These are phyloP conservation scores for Maudiozyma humilis DNA, from an alignment of 1,139 yeast genomes.

Conservation along the genomic window DNA sequence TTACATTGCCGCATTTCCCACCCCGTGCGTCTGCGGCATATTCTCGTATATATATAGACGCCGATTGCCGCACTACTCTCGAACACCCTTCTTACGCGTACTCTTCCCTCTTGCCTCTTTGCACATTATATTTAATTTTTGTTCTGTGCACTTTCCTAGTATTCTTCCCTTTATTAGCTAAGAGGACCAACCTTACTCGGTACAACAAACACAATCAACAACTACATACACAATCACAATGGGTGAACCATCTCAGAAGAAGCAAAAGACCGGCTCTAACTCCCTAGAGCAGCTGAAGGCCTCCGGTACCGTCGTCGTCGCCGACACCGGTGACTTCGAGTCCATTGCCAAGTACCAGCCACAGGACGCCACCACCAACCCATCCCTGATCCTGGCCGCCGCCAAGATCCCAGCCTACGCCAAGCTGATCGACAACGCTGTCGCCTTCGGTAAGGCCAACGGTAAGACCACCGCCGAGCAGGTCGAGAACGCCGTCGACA, in stretches of 20 bases:
- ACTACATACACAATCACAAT: slow-evolving; percentile 10
- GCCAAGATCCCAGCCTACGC: slow-evolving; percentile 86
- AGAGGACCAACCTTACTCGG: neutral
- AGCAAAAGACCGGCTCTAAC: slow-evolving; percentile 42
- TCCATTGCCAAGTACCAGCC: slow-evolving; percentile 96
- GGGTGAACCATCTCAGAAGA: slow-evolving; percentile 30
- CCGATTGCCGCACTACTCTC: too few relatives aligned
- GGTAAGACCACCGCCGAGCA: slow-evolving; percentile 54
- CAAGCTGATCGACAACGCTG: slow-evolving; percentile 81
- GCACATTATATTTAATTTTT: too few relatives aligned
- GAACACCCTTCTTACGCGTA: too few relatives aligned
- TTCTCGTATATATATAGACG: too few relatives aligned
- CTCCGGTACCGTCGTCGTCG: slow-evolving; percentile 90
- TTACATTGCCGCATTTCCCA: too few relatives aligned
- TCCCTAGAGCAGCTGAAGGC: slow-evolving; percentile 91
- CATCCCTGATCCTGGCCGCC: slow-evolving; percentile 95
- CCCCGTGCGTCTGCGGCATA: too few relatives aligned
- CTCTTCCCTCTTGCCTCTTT: too few relatives aligned
- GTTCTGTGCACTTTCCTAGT: neutral
- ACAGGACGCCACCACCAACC: slow-evolving; percentile 98
- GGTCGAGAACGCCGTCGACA: slow-evolving; percentile 75
- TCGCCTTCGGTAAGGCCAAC: slow-evolving; percentile 65
- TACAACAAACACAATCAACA: neutral
- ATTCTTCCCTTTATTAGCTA: neutral
- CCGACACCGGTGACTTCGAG: slow-evolving; percentile 98